A percentile compares a stretch with the other conserved stretches of the same genome.
Evolutionary conservation across 2,329 filamentous ascomycete genomes (phyloP).

Genomic region (Alternaria longipes): DNA sequence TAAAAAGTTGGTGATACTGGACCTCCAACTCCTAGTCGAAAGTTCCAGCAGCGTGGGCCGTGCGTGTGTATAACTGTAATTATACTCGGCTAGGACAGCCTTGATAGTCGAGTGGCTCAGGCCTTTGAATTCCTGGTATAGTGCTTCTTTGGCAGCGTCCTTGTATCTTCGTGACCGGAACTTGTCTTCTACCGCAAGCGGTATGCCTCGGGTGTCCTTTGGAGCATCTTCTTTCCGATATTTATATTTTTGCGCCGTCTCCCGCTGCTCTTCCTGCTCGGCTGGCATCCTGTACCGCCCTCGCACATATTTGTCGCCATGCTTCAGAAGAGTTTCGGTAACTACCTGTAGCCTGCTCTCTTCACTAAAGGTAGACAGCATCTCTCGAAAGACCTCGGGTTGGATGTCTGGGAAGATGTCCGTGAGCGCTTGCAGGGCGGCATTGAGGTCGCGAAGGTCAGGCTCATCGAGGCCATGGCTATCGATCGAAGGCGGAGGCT

Average conservation of each 20-base stretch:
- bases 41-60: constrained; percentile 74
- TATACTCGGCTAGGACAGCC: constrained; percentile 81
- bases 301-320: constrained; percentile 73
- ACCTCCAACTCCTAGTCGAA: constrained; percentile 79
- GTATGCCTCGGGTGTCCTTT: constrained; percentile 43
- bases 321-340: constrained; percentile 78
- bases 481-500: constrained; percentile 7
- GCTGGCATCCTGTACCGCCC: constrained; percentile 63
- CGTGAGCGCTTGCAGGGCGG: constrained; percentile 71
- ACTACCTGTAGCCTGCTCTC: constrained; percentile 81
- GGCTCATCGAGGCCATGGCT: constrained; percentile 58
- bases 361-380: constrained; percentile 77
- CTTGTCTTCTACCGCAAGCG: constrained; percentile 67
- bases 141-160: constrained; percentile 71
- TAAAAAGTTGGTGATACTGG: constrained; percentile 75
- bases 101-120: constrained; percentile 77
- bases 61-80: constrained; percentile 79
- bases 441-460: constrained; percentile 75
- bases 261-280: constrained; percentile 48
- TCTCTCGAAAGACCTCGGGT: constrained; percentile 82
- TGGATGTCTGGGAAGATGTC: constrained; percentile 83
- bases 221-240: constrained; percentile 42
- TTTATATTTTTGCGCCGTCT: constrained; percentile 43
- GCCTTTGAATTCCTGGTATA: constrained; percentile 79
- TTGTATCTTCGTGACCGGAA: constrained; percentile 76